phyloP scores from a whole-genome alignment of 1,284 basidiomycete species.

The Apiotrichum brassicae region DNA sequence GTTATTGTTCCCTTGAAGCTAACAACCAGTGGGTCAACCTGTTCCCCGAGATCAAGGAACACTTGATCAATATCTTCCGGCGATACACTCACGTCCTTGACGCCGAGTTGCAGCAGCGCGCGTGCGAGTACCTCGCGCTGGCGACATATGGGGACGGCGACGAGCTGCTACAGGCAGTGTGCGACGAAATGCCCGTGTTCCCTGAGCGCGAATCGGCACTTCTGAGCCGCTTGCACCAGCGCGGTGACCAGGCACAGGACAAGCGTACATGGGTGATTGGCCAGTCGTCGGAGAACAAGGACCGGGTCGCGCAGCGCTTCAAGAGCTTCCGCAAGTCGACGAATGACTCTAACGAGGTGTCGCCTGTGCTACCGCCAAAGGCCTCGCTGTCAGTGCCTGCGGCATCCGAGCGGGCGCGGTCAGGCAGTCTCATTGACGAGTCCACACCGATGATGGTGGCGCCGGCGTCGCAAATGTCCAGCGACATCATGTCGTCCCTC shows the following conservation, averaged over 20 bases:
- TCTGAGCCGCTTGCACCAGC: conserved; percentile 74
- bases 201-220: conserved; percentile 88
- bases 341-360: conserved; percentile 43
- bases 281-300: conserved; percentile 81
- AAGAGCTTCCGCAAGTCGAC: conserved; percentile 47
- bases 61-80: conserved; percentile 90
- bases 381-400: not conserved
- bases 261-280: conserved; percentile 95
- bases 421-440: not conserved
- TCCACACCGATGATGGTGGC: conserved; percentile 42
- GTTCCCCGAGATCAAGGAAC: conserved; percentile 95
- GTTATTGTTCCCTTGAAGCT: not conserved
- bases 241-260: conserved; percentile 82
- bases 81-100: conserved; percentile 98
- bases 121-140: conserved; percentile 90
- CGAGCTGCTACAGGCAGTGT: conserved; percentile 85
- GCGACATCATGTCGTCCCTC: conserved; percentile 67
- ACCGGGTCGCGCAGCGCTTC: conserved; percentile 57
- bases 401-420: not conserved
- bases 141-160: conserved; percentile 77
- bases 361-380: conserved; percentile 11
- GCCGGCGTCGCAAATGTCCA: conserved; percentile 29
- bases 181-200: conserved; percentile 99
- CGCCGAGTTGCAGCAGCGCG: conserved; percentile 93
- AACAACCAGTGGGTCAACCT: conserved; percentile 65